phyloP scores from a whole-genome alignment of 2,329 filamentous ascomycete genomes.

The Alternaria arbusti region DNA sequence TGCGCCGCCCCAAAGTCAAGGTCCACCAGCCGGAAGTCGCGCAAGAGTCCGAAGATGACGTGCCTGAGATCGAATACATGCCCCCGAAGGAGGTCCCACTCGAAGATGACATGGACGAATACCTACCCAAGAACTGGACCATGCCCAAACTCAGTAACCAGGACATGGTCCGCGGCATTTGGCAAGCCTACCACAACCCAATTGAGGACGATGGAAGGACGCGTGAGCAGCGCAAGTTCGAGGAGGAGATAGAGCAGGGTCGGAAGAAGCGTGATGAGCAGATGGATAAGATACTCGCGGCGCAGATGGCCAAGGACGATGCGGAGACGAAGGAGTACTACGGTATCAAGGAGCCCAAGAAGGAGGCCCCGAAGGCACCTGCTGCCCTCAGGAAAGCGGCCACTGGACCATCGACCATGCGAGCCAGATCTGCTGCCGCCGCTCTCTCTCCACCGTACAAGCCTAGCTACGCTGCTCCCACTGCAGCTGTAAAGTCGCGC shows the following conservation, averaged over 20 bases:
- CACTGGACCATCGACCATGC: conserved; percentile 58
- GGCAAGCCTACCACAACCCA: conserved; percentile 58
- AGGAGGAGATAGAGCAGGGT: conserved; percentile 53
- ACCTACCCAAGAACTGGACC: conserved; percentile 59
- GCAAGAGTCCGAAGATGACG: conserved; percentile 60
- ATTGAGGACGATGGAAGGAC: conserved; percentile 72
- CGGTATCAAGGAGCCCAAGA: conserved; percentile 34
- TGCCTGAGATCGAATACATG: conserved; percentile 88
- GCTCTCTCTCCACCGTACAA: conserved; percentile 47
- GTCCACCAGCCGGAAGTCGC: conserved; percentile 65
- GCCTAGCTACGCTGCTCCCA: conserved; percentile 49
- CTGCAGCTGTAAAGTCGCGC: conserved; percentile 50
- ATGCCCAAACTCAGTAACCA: conserved; percentile 60
- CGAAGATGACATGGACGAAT: conserved; percentile 73
- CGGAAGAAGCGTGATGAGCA: conserved; percentile 67
- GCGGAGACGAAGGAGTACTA: conserved; percentile 53
- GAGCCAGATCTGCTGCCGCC: conserved; percentile 58
- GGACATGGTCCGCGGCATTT: conserved; percentile 61
- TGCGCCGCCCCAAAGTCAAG: conserved; percentile 62
- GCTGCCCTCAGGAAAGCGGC: conserved; percentile 21
- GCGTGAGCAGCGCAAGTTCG: conserved; percentile 63
- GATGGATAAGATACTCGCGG: conserved; percentile 70
- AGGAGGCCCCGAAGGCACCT: conserved; percentile 30
- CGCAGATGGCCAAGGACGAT: conserved; percentile 60
- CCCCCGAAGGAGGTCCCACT: conserved; percentile 71